Evolutionary conservation across 805 yeast species (phyloP).

Genomic region (Dipodascus albidus): DNA sequence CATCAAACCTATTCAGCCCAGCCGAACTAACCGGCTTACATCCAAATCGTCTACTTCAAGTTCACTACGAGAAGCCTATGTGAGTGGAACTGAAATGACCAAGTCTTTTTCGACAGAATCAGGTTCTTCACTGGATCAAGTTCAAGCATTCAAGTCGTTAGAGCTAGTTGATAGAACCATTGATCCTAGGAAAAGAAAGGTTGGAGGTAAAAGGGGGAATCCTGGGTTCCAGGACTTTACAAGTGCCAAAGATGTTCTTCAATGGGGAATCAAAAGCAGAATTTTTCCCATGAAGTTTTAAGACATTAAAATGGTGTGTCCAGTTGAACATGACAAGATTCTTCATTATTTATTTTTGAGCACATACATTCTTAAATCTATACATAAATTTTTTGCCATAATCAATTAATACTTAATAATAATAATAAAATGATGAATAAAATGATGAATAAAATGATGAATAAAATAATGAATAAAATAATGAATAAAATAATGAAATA

Average conservation of each 20-base stretch:
- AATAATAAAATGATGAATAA: background rate
- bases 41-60: conserved; percentile 13
- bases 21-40: conserved; percentile 15
- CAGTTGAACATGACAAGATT: no score
- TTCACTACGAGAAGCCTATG: conserved; percentile 12
- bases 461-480: no score
- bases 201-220: conserved; percentile 7
- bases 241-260: conserved; percentile 15
- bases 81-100: conserved; percentile 6
- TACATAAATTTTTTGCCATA: background rate
- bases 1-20: conserved; percentile 11
- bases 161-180: conserved; percentile 12
- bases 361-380: background rate
- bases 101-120: conserved; percentile 2
- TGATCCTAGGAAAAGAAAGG: conserved; percentile 19
- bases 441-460: background rate
- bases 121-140: conserved; percentile 10
- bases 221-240: conserved; percentile 17
- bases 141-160: conserved; percentile 13
- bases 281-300: conserved; percentile 8
- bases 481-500: no score
- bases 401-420: background rate
- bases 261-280: conserved; percentile 16
- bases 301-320: no score
- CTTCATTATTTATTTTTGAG: background rate